phyloP scores from a whole-genome alignment of 2,329 filamentous ascomycete genomes.

The Scytalidium sp. region DNA sequence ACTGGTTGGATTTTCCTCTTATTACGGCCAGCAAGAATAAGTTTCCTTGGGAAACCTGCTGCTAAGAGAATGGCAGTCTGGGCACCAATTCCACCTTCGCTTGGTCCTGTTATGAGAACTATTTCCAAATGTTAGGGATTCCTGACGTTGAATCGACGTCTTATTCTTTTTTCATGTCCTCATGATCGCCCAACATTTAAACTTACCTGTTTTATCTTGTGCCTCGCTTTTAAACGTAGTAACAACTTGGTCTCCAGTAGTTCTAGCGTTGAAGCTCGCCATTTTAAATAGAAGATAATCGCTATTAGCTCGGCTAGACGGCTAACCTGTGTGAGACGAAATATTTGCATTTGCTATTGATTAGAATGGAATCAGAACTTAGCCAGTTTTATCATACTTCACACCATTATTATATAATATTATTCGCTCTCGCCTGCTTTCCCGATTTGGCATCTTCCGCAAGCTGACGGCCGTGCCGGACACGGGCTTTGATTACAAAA shows the following conservation, averaged over 20 bases:
- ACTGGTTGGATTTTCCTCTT: slow-evolving; percentile 7
- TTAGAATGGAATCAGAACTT: background rate
- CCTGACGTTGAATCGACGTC: background rate
- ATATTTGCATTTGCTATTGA: background rate
- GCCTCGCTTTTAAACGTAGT: slow-evolving; percentile 29
- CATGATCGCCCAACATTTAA: background rate
- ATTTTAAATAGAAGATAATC: background rate
- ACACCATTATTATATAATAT: too few relatives aligned
- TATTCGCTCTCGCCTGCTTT: too few relatives aligned
- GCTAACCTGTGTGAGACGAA: background rate
- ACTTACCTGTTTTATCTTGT: slow-evolving; percentile 31
- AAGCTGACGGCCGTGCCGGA: too few relatives aligned
- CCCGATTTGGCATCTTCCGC: too few relatives aligned
- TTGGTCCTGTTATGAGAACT: slow-evolving; percentile 8
- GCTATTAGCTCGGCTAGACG: background rate
- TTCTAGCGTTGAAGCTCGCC: slow-evolving; percentile 28
- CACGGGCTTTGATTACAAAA: too few relatives aligned
- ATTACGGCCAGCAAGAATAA: slow-evolving; percentile 7
- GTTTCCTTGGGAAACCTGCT: slow-evolving; percentile 11
- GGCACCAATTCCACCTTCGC: slow-evolving; percentile 3
- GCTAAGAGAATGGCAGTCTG: slow-evolving; percentile 13
- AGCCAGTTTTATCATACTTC: too few relatives aligned
- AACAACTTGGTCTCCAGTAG: slow-evolving; percentile 35
- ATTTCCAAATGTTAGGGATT: background rate
- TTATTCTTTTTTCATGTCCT: background rate